Base-by-base conservation (phyloP, 805 yeast genomes). In the Teunomyces barrocoloradensis region DNA sequence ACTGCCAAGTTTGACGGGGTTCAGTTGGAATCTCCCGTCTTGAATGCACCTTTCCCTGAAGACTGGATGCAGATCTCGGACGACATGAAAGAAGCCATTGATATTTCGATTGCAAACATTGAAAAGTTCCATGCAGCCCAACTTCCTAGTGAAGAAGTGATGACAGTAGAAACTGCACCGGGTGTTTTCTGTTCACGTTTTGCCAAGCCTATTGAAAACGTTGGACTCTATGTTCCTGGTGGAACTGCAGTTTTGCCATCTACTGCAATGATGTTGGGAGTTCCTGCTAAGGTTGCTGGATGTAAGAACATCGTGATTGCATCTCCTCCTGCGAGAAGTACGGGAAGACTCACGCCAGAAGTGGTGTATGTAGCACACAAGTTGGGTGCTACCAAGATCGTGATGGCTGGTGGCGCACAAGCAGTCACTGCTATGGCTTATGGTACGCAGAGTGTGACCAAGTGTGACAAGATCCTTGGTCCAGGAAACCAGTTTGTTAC, bases 401-500 rank as follows among this genome's bases (percentile, higher is more conserved):
- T 94, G 7, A 75, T 94, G 58, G 99, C 99, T 1, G 99, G 99
- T 59, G 99, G 99, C 61, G 99, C 99, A 3, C 99, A 94, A 75
- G 99, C 99, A 5, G 89, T 94, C 44, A 96, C 97, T 41, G 96
- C 99, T 4, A 82, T 94, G 96, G 99, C 99, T 1, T 94, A 94
- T 65, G 99, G 99, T 64, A 94, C 99, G 11, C 89, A 89, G 58
- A 73, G 87, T 32, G 85, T 94, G 43, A 87, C 96, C 44, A 94
- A 94, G 70, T 92, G 92, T 63, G 97, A 94, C 70, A 94, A 94
- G 78, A 91, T 94, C 52, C 78, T 94, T 66, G 99, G 99, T 42
- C 99, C 99, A 20, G 99, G 99, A 51, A 94, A 94, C 73, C 99
- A 94, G 73, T 94, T 94, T 65, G 99, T 94, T 45, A 94, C 99